Evolutionary conservation across 140 eudicot species (phyloP).

Genomic region (Ambrosia hybrid): DNA sequence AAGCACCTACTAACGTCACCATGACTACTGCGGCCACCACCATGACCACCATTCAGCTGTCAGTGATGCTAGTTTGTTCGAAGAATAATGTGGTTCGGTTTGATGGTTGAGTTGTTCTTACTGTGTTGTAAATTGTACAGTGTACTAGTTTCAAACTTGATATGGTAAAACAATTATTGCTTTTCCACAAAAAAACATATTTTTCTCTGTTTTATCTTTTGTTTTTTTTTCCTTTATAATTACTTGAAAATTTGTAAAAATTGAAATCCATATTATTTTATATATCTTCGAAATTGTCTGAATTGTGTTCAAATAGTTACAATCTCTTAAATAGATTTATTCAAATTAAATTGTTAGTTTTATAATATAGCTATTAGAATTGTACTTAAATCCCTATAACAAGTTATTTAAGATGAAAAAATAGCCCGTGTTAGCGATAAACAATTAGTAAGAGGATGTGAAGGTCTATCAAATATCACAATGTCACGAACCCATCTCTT

Average conservation of each 20-base stretch:
- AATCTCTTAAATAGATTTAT: not conserved
- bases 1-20: not conserved
- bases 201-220: no score
- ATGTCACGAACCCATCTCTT: no score
- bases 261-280: conserved; percentile 1
- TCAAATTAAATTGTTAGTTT: not conserved
- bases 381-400: no score
- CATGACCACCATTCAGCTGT: not conserved
- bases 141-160: not conserved
- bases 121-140: no score
- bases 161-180: not conserved
- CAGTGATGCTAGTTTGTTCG: not conserved
- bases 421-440: no score
- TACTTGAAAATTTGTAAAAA: not conserved
- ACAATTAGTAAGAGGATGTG: no score
- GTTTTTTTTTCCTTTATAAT: no score
- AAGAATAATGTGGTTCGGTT: conserved; percentile 4
- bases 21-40: no score
- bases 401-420: no score
- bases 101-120: not conserved
- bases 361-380: no score
- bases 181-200: no score
- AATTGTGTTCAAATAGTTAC: not conserved
- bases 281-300: not conserved
- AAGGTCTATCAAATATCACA: no score